Percentiles rank a stretch among this genome's conserved stretches.
Conservation (phyloP, 129 eudicot species). For the Flaveria robusta region DNA sequence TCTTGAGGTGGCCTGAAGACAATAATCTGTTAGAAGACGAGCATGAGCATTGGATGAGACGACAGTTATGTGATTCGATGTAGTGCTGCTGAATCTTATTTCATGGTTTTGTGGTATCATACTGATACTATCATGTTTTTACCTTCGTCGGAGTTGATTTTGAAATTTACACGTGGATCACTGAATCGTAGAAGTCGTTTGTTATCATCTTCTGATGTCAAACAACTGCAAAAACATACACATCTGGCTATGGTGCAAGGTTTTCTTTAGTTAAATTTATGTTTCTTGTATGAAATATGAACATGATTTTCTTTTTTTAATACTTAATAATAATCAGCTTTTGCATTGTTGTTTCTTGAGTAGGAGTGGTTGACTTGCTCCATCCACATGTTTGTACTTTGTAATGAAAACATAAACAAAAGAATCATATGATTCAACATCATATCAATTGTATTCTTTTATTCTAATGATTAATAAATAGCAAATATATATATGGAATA, state of each 20-base stretch:
- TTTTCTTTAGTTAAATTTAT: neutral
- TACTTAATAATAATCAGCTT: neutral
- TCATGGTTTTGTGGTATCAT: slow-evolving; percentile 7
- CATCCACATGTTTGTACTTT: neutral
- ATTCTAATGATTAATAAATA: neutral
- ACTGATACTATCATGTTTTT: slow-evolving; percentile 6
- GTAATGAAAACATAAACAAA: neutral
- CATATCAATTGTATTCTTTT: neutral
- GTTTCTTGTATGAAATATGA: neutral
- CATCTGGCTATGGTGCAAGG: slow-evolving; percentile 4
- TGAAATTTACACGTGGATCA: slow-evolving; percentile 22
- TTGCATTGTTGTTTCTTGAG: neutral
- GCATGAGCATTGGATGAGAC: neutral
- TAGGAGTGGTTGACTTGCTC: neutral
- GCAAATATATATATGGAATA: neutral
- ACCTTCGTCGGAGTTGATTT: slow-evolving; percentile 15
- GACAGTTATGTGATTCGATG: slow-evolving; percentile 14
- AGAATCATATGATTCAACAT: neutral
- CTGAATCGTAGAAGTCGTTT: slow-evolving; percentile 24
- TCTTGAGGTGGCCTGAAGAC: slow-evolving; percentile 23
- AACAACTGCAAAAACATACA: neutral
- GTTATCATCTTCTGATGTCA: slow-evolving; percentile 21
- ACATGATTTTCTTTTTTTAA: neutral
- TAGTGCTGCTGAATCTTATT: slow-evolving; percentile 26
- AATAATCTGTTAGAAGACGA: slow-evolving; percentile 11